A percentile compares a stretch with the other conserved stretches of the same genome.
Conservation (phyloP, 2,329 filamentous ascomycete species). For the Byssoonygena ceratinophila region DNA sequence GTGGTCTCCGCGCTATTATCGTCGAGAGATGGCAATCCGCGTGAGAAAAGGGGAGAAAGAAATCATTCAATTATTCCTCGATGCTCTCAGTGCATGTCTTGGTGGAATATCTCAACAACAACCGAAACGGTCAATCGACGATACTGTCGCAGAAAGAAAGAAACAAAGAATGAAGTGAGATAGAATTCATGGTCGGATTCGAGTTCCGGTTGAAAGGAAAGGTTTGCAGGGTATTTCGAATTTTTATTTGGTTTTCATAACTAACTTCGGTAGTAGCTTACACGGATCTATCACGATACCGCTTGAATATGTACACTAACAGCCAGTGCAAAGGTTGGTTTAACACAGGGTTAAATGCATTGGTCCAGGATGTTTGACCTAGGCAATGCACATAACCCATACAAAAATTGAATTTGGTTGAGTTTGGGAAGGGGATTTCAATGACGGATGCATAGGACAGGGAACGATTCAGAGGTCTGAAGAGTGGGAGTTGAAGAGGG, state of each 20-base stretch:
- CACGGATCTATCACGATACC: conserved; percentile 13
- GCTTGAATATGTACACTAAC: conserved; percentile 16
- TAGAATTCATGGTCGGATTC: not conserved
- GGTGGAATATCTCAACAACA: conserved; percentile 17
- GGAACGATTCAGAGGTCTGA: not conserved
- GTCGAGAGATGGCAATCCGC: conserved; percentile 50
- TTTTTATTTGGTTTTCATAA: conserved; percentile 15
- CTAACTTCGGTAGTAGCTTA: conserved; percentile 16
- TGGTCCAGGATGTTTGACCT: not conserved
- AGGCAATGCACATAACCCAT: not conserved
- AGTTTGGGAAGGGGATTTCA: not conserved
- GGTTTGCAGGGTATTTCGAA: conserved; percentile 13
- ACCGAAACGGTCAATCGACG: conserved; percentile 17
- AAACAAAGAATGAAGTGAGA: conserved; percentile 15
- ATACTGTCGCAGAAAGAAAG: conserved; percentile 14
- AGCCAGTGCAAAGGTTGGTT: conserved; percentile 1
- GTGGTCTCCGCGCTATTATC: conserved; percentile 17
- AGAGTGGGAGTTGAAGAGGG: conserved; percentile 1
- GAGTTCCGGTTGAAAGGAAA: not conserved
- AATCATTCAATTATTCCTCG: conserved; percentile 48
- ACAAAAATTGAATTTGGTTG: too few species aligned
- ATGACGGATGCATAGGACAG: not conserved
- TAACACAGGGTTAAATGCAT: not conserved
- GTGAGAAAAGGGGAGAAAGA: conserved; percentile 64
- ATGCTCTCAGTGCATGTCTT: conserved; percentile 23